These are phyloP conservation scores for Purpureocillium takamizusanense DNA, from an alignment of 2,329 filamentous ascomycete species.

Conservation along the genomic window DNA sequence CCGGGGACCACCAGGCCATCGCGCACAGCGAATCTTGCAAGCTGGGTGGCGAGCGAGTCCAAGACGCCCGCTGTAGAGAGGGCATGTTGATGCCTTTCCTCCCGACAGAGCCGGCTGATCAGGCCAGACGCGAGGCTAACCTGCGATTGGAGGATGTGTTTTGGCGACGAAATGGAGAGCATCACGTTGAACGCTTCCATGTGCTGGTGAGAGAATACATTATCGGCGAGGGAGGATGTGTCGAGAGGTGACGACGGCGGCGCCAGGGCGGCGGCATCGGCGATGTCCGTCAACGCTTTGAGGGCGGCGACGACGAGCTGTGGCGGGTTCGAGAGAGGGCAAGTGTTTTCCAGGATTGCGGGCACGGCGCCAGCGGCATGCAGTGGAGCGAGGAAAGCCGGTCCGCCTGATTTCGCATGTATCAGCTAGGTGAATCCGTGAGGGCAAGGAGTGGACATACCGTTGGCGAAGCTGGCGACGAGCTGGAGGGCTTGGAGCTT, in stretches of 20 bases:
- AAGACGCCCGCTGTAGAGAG: slow-evolving; percentile 66
- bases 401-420: slow-evolving; percentile 50
- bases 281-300: slow-evolving; percentile 62
- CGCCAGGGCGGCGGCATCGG: slow-evolving; percentile 52
- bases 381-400: slow-evolving; percentile 68
- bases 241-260: slow-evolving; percentile 38
- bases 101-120: slow-evolving; percentile 52
- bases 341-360: slow-evolving; percentile 61
- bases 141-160: slow-evolving; percentile 48
- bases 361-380: slow-evolving; percentile 59
- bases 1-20: slow-evolving; percentile 61
- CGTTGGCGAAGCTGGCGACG: slow-evolving; percentile 76
- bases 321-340: slow-evolving; percentile 52
- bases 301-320: slow-evolving; percentile 66
- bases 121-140: slow-evolving; percentile 50
- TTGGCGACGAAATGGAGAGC: slow-evolving; percentile 47
- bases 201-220: slow-evolving; percentile 54
- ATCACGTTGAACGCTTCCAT: slow-evolving; percentile 57
- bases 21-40: slow-evolving; percentile 62
- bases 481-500: slow-evolving; percentile 75
- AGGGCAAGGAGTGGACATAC: slow-evolving; percentile 35
- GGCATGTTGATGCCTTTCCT: slow-evolving; percentile 61
- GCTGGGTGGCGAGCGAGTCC: slow-evolving; percentile 64
- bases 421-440: not conserved
- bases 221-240: slow-evolving; percentile 46